Percentiles rank a stretch among this genome's conserved stretches.
Evolutionary conservation across 164 flowering plant species (phyloP).

Genomic region (Chimonanthus salicifolius): DNA sequence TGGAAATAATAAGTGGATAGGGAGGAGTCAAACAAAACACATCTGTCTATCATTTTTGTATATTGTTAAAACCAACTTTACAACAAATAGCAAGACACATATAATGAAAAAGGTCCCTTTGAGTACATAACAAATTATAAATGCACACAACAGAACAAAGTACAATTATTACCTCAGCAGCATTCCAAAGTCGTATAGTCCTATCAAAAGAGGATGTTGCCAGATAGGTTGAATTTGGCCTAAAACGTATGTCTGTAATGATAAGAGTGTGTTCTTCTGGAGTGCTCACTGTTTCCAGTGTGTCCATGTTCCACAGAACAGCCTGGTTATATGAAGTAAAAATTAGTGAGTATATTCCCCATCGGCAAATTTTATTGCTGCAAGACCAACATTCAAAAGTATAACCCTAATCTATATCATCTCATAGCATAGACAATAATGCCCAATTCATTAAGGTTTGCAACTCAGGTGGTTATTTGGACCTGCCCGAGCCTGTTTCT

Average conservation of each 20-base stretch:
- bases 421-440: too few relatives aligned
- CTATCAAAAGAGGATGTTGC: constrained; percentile 86
- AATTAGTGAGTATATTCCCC: constrained; percentile 7
- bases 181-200: constrained; percentile 90
- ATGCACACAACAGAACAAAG: not conserved
- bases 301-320: constrained; percentile 87
- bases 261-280: constrained; percentile 59
- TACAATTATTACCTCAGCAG: constrained; percentile 54
- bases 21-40: too few relatives aligned
- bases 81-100: constrained; percentile 5
- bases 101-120: not conserved
- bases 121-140: too few relatives aligned
- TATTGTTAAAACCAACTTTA: not conserved
- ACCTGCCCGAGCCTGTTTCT: too few relatives aligned
- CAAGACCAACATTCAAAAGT: not conserved
- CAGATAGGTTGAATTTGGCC: constrained; percentile 83
- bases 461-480: too few relatives aligned
- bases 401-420: too few relatives aligned
- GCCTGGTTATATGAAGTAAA: constrained; percentile 40
- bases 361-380: not conserved
- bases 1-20: too few relatives aligned
- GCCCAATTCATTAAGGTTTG: too few relatives aligned
- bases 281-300: constrained; percentile 60
- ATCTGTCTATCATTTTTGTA: too few relatives aligned
- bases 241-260: constrained; percentile 83